Evolutionary conservation across 2,329 filamentous ascomycete genomes (phyloP), one percentile per base, ranked within the genome.

Genomic region (Neodidymelliopsis sp.): DNA sequence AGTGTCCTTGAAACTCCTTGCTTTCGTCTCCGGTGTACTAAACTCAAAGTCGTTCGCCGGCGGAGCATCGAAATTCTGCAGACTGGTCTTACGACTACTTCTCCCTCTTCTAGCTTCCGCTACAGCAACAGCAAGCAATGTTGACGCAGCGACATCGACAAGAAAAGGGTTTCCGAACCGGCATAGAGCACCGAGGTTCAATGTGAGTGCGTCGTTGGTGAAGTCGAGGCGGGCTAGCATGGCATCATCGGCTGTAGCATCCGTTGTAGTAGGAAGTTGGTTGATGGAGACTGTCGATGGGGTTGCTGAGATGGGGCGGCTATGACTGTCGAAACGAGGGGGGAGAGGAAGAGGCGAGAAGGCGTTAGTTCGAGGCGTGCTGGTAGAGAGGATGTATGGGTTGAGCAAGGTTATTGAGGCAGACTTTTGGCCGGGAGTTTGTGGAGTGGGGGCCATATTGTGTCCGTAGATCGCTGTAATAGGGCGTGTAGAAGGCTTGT

Each of bases 221-320:
- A 79, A 75, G 55, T 79, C 76, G 4, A 80, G 67, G 11, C 72
- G 73, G 0, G 74, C 75, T 7, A 80, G 70, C 39, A 75, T 70
- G 24, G 66, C 66, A 35, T 72, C 71, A 42, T 71, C 67, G 9
- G 67, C 56, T 6, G 65, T 63, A 2, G 68, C 70, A 42, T 73
- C 70, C n/a, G 66, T 70, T 10, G 67, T 63, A 10, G 66, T 70
- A 8, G 69, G 62, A 9, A 72, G 63, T 28, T 71, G 67, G 8
- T 56, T 49, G 7, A 71, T 53, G 24, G 62, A 65, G 60, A 72
- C 67, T 31, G 67, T 67, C 4, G 66, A 69, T 4, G 69, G 67
- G 0, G 66, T 71, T 13, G 66, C 53, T 19, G 65, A 71, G 18
- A 61, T 59, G 10, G 68, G 70, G 1, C 66, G 57, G n/a, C 59